Evolutionary conservation across 1,284 basidiomycete genomes (phyloP).

Genomic region (Agaricales sp.): DNA sequence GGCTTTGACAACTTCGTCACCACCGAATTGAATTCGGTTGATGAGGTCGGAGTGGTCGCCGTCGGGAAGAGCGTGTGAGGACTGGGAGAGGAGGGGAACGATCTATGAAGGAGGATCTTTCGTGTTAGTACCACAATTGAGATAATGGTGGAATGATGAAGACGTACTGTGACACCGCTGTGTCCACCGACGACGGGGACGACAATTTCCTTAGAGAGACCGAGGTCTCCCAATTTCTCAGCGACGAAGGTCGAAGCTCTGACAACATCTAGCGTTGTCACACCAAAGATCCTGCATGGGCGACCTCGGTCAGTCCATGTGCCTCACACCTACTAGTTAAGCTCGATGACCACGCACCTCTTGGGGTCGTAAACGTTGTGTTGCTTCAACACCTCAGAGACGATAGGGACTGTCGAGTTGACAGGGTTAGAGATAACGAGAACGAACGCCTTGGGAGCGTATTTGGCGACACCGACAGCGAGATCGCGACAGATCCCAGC

Average conservation of each 20-base stretch:
- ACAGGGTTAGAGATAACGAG: constrained; percentile 96
- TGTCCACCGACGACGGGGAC: constrained; percentile 95
- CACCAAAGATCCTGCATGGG: constrained; percentile 84
- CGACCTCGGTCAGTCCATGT: background rate
- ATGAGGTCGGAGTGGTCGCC: constrained; percentile 54
- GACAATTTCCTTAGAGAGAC: constrained; percentile 57
- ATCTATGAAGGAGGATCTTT: constrained; percentile 40
- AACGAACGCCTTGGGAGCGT: constrained; percentile 86
- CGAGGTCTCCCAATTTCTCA: constrained; percentile 61
- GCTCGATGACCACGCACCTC: constrained; percentile 39
- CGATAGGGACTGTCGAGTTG: constrained; percentile 97
- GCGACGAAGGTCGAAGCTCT: constrained; percentile 93
- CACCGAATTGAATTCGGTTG: constrained; percentile 92
- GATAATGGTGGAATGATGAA: background rate
- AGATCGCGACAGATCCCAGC: constrained; percentile 94
- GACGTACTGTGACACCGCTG: constrained; percentile 79
- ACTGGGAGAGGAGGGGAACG: constrained; percentile 92
- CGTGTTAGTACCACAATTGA: background rate
- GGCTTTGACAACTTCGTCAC: constrained; percentile 89
- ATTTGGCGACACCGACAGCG: constrained; percentile 79
- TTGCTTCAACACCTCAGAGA: constrained; percentile 92
- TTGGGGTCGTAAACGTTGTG: constrained; percentile 87
- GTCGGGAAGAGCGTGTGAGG: constrained; percentile 60
- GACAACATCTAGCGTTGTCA: constrained; percentile 96
- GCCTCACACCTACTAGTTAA: background rate